Evolutionary conservation across 306 rosid genomes (phyloP), one percentile per base, ranked within the genome.

Genomic region (Abrus precatorius): DNA sequence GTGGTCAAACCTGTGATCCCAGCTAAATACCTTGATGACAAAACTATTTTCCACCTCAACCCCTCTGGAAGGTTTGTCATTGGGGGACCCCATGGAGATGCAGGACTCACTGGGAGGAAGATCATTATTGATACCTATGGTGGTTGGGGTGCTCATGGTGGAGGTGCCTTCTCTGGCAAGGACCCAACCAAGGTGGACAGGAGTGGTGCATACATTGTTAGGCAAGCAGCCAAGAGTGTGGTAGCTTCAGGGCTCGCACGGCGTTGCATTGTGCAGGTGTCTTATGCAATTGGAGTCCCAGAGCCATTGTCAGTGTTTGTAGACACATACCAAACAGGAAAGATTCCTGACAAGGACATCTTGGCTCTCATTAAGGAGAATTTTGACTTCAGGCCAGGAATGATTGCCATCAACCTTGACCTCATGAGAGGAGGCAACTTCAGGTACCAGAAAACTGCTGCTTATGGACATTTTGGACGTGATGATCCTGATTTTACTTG

Each of bases 121-220:
- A 92, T 92, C 83, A 92, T 91, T 5, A 92, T 92, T 1, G 97
- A 92, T 55, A 92, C 93, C 61, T 92, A 90, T 36, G 97, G 97
- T 0, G 95, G 97, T n/a, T 92, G 95, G 95, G 97, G 97, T 72
- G 97, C 95, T 86, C 95, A 92, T 57, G 97, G 95, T 66, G 94
- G 97, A 12, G 94, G 97, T 74, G 95, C 94, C 69, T 92, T 92
- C 90, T 92, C 93, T 0, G 95, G 97, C 30, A 92, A 91, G 87
- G 97, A 92, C 63, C 95, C 97, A 50, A 92, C 97, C 79, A 92
- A 92, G 87, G 97, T 92, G 12, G 97, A 92, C 72, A 76, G 97
- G 55, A 92, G 97, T 54, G 97, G 94, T 13, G 95, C 95, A 36
- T 91, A 91, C 69, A 88, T 91, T 55, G 97, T 89, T 28, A 84